A percentile compares a stretch with the other conserved stretches of the same genome.
phyloP scores from a whole-genome alignment of 805 yeast genomes.

The Myxozyma monticola region DNA sequence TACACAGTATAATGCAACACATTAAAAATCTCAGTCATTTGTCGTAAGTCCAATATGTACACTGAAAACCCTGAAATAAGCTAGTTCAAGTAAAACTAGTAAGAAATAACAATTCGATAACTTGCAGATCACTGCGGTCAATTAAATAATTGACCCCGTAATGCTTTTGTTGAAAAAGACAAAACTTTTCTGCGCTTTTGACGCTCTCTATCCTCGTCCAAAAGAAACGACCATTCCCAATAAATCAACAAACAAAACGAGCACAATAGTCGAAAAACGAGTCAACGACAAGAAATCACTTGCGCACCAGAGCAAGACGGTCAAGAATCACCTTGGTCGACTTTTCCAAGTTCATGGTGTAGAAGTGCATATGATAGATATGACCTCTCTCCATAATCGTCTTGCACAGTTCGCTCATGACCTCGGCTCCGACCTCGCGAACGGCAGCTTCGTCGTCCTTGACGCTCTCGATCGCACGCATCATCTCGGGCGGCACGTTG shows the following conservation, averaged over 20 bases:
- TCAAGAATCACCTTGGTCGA: conserved; percentile 87
- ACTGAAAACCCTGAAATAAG: no score
- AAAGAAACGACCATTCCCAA: conserved; percentile 22
- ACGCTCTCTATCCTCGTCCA: conserved; percentile 8
- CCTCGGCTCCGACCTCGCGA: conserved; percentile 78
- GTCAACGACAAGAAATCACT: conserved; percentile 16
- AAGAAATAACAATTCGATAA: neutral
- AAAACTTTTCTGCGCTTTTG: conserved; percentile 22
- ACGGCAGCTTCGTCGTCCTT: conserved; percentile 89
- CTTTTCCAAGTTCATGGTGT: conserved; percentile 96
- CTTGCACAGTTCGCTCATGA: conserved; percentile 81
- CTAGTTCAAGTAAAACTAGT: neutral
- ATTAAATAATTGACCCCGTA: no score
- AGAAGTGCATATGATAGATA: conserved; percentile 87
- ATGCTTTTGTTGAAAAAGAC: conserved; percentile 33
- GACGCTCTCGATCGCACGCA: conserved; percentile 69
- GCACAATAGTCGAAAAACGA: neutral
- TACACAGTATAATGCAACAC: no score
- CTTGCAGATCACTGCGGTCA: neutral
- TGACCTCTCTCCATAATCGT: conserved; percentile 66
- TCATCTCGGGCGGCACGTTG: conserved; percentile 70
- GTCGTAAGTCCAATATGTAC: no score
- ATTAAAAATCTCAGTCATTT: no score
- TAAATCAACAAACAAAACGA: conserved; percentile 1
- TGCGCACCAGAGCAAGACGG: conserved; percentile 56